Base-by-base conservation (phyloP, 768 basidiomycete genomes). In the Pisolithus albus region DNA sequence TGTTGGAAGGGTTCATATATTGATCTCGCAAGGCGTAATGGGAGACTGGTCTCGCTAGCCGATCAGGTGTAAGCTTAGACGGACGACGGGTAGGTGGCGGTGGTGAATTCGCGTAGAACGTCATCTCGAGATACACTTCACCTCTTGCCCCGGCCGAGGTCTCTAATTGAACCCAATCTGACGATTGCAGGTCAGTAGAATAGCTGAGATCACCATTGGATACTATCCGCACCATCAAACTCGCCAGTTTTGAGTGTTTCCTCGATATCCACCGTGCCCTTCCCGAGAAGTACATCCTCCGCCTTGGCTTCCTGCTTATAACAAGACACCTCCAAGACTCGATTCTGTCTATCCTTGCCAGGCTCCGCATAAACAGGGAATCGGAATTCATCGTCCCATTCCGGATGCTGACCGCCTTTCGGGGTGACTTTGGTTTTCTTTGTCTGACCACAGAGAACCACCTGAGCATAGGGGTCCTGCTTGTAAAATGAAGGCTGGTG, bases 71-170 rank as follows among this genome's bases (percentile, higher is more conserved):
- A 10, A 82, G 59, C 56, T 82, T 83, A 21, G 82, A 79, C 42
- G 80, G 75, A 23, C 78, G 72, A 50, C 79, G 72, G 24, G 61
- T 64, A 38, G 81, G 59, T 30, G 82, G 68, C n/a, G 76, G 72
- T 7, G 83, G 81, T 4, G 75, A 78, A 50, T 85, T 82, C 3
- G 91, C 79, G 67, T 82, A 97, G 72, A 83, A 97, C 1, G 94
- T 97, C 82, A 96, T 86, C 66, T 97, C 94, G 15, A 96, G 76
- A 64, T 89, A 96, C 9, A 95, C 57, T 49, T 96, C 90, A 6
- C 94, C 94, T 21, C 88, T 82, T 48, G 81, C 74, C 7, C 81
- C 77, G 2, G 81, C 83, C 44, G 80, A 78, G 30, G 76, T 69
- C 50, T 75, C 69, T 41, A 90, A 73, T 41, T 70, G 65, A 15